Evolutionary conservation across 139 green algal species (phyloP).

Genomic region (Microglena sp.): DNA sequence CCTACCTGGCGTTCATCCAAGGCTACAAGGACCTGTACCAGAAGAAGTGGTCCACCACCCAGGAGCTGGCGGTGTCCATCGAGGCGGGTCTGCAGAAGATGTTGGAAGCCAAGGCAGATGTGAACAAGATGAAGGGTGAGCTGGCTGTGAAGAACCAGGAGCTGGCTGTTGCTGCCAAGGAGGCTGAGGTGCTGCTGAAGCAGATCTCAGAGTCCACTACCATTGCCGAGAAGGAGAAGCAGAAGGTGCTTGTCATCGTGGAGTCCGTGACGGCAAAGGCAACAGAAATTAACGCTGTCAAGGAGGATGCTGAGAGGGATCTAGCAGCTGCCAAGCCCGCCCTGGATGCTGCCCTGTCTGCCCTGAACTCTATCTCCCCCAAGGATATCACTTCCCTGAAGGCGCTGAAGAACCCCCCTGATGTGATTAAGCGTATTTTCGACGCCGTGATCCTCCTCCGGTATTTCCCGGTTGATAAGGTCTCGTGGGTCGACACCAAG

Average conservation of each 20-base stretch:
- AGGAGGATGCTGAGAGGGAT: conserved; percentile 79
- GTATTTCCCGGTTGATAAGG: conserved; percentile 33
- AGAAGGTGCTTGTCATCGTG: conserved; percentile 80
- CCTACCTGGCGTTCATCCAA: conserved; percentile 84
- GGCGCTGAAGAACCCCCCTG: conserved; percentile 88
- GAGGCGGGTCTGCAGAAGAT: conserved; percentile 83
- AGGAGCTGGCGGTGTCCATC: conserved; percentile 56
- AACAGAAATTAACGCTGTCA: conserved; percentile 47
- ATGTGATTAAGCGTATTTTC: conserved; percentile 95
- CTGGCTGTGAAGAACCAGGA: conserved; percentile 87
- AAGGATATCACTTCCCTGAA: conserved; percentile 83
- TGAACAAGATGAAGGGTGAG: conserved; percentile 84
- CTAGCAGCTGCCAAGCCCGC: conserved; percentile 83
- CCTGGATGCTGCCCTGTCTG: conserved; percentile 76
- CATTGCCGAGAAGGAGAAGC: conserved; percentile 85
- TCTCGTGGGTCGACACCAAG: conserved; percentile 75
- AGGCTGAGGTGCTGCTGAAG: conserved; percentile 79
- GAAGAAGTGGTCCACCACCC: conserved; percentile 60
- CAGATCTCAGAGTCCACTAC: conserved; percentile 80
- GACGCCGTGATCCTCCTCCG: conserved; percentile 84
- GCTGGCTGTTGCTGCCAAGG: conserved; percentile 66
- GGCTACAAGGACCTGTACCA: conserved; percentile 84
- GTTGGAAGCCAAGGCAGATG: conserved; percentile 83
- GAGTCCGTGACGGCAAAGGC: conserved; percentile 58
- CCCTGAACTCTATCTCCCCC: conserved; percentile 76